These are phyloP conservation scores for Colletotrichum sp. DNA, from an alignment of 2,329 filamentous ascomycete genomes.

Conservation along the genomic window DNA sequence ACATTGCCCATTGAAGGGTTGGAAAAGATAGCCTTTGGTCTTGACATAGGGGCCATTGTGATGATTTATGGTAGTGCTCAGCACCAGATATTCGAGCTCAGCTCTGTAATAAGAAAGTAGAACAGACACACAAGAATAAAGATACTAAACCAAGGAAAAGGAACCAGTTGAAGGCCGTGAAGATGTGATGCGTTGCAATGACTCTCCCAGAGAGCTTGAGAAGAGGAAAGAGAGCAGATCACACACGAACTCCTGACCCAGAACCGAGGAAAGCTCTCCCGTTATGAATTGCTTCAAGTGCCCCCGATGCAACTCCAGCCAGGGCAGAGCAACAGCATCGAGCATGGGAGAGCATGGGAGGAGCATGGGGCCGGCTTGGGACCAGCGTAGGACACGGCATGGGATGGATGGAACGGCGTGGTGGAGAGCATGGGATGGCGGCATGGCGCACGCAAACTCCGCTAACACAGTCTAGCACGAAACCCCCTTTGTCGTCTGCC, in stretches of 20 bases:
- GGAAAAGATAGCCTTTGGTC: slow-evolving; percentile 19
- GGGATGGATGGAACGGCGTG: not conserved
- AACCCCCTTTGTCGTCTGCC: slow-evolving; percentile 6
- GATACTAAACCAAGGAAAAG: not conserved
- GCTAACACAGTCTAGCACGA: slow-evolving; percentile 3
- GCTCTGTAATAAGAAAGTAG: slow-evolving; percentile 2
- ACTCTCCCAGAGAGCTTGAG: slow-evolving; percentile 23
- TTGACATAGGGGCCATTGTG: slow-evolving; percentile 16
- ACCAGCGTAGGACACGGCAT: not conserved
- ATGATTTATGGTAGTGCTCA: not conserved
- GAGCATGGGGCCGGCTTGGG: not conserved
- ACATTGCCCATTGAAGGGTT: not conserved
- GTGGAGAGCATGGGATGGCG: not conserved
- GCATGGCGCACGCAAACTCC: not conserved
- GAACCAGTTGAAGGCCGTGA: not conserved
- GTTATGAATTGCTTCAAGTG: slow-evolving; percentile 16
- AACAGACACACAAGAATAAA: slow-evolving; percentile 1
- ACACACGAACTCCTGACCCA: not conserved
- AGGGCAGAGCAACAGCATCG: slow-evolving; percentile 10
- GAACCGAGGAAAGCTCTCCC: slow-evolving; percentile 6
- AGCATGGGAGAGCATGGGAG: slow-evolving; percentile 5
- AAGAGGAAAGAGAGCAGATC: not conserved
- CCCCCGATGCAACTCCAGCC: not conserved
- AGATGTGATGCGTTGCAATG: not conserved
- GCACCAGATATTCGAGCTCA: slow-evolving; percentile 14